Base-by-base conservation (phyloP, 768 basidiomycete genomes). In the Auricularia cornea region DNA sequence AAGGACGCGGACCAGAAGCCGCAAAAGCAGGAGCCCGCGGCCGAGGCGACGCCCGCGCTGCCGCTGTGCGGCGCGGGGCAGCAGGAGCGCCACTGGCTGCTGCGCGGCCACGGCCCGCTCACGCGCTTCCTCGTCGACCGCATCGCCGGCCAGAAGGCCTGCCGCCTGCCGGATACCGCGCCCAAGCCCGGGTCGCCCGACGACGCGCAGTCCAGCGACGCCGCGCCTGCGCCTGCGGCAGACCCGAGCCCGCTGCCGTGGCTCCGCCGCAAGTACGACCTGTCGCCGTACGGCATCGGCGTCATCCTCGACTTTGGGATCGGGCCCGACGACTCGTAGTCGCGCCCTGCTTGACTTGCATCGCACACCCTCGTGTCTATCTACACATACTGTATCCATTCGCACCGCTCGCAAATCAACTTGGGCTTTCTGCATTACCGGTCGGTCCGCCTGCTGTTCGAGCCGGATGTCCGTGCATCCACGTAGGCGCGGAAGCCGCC, bases 211-310 rank as follows among this genome's bases (percentile, higher is more conserved):
- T 26, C 14, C 11, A 18, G 31, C 20, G 12, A 16, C 23, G 18
- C 33, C 10, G 26, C 5, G 6, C 6, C 23, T 38, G 40, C 1
- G 3, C 48, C 44, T 18, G 16, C 35, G 11, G 14, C 40, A 6
- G 18, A 14, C 16, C 8, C 63, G 31, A 3, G 20, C 12, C 59
- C 59, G 14, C 51, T 60, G 6, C 18, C 59, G 4, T 62, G 61
- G 66, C 76, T 57, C 77, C 82, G 48, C 74, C 67, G 77, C 67
- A 84, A 89, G 70, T 86, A 89, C 68, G 90, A 93, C 71, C 72
- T 94, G 65, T 83, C 86, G 30, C 80, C 81, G 12, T 85, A 87
- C 73, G 91, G 91, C 10, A 76, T 94, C 52, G 84, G 83, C 51
- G 75, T 92, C 63, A 76, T 91, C 41, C 63, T 94, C 51, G 92